Evolutionary conservation across 306 rosid species (phyloP).

Genomic region (Betula pendula): DNA sequence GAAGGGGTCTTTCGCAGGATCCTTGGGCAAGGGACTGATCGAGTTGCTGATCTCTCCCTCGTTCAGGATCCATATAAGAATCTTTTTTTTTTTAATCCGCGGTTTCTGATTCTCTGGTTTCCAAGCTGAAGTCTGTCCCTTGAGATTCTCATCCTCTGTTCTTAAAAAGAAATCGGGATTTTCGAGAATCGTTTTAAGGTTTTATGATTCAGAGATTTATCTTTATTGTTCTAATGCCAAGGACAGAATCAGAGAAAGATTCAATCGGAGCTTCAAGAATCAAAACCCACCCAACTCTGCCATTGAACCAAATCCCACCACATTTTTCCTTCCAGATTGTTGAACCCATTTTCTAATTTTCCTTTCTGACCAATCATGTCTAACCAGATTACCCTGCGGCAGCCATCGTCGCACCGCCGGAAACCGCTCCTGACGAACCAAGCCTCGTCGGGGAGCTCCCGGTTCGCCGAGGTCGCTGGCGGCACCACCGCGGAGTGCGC

Average conservation of each 20-base stretch:
- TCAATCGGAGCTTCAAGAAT: neutral
- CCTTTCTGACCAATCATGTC: conserved; percentile 28
- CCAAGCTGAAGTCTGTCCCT: neutral
- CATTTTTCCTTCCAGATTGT: neutral
- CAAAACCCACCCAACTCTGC: neutral
- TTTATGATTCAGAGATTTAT: neutral
- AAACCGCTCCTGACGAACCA: conserved; percentile 37
- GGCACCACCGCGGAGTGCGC: conserved; percentile 85
- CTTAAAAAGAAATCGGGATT: neutral
- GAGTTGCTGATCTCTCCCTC: neutral
- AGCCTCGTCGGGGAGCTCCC: conserved; percentile 10
- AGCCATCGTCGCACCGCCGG: conserved; percentile 30
- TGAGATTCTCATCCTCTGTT: neutral
- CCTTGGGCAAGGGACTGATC: neutral
- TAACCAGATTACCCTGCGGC: conserved; percentile 24
- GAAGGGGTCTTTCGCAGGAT: neutral
- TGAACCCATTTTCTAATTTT: neutral
- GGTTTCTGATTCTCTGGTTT: neutral
- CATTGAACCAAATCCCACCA: too few relatives aligned
- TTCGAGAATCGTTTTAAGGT: neutral
- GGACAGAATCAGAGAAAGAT: neutral
- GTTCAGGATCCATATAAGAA: neutral
- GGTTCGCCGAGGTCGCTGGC: conserved; percentile 71
- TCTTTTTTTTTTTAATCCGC: neutral
- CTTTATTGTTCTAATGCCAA: neutral